Evolutionary conservation across 345 rosid species (phyloP).

Genomic region (Limnanthes douglasii): DNA sequence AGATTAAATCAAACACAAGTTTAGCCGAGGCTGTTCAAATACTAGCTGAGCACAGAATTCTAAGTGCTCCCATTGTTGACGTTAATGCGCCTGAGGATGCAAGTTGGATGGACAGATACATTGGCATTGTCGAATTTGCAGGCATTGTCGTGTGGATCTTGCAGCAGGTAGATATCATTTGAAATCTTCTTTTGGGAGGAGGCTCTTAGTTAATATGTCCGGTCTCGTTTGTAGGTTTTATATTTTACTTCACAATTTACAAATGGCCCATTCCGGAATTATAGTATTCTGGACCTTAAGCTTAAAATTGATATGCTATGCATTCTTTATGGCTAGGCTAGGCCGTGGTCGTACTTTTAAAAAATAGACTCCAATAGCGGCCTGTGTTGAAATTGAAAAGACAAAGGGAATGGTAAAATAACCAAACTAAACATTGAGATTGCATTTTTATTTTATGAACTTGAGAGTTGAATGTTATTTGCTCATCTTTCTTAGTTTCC

Average conservation of each 20-base stretch:
- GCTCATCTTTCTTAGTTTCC: neutral
- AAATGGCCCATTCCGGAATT: too few species aligned
- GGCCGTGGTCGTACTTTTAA: too few species aligned
- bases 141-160: slow-evolving; percentile 96
- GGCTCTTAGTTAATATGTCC: too few species aligned
- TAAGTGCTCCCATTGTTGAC: slow-evolving; percentile 80
- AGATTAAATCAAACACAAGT: slow-evolving; percentile 71
- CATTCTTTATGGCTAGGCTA: too few species aligned
- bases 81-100: slow-evolving; percentile 79
- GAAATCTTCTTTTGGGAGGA: neutral
- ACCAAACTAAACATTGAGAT: too few species aligned
- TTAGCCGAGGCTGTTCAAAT: slow-evolving; percentile 77
- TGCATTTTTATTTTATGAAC: neutral
- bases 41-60: slow-evolving; percentile 46
- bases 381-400: too few species aligned
- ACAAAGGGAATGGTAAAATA: too few species aligned
- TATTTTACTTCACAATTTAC: too few species aligned
- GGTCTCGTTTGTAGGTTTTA: too few species aligned
- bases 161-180: slow-evolving; percentile 52
- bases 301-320: too few species aligned
- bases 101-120: slow-evolving; percentile 83
- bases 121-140: slow-evolving; percentile 89
- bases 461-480: neutral
- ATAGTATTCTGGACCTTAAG: too few species aligned
- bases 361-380: too few species aligned